These are phyloP conservation scores for Sicyos baderoa DNA, from an alignment of 306 rosid species.

Conservation along the genomic window DNA sequence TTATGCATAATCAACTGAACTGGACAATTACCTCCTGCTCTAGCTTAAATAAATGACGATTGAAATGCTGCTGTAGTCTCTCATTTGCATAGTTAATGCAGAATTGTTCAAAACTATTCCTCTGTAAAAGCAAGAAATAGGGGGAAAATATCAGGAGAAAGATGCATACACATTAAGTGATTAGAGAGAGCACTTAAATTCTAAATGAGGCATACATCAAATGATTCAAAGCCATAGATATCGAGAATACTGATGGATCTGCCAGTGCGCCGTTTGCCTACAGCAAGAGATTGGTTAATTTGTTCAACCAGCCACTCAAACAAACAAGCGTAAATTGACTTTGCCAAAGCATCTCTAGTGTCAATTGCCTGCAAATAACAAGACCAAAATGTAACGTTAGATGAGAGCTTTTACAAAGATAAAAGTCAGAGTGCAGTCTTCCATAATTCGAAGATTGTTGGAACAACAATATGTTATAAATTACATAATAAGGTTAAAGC, in stretches of 20 bases:
- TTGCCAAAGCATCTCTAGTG: conserved; percentile 97
- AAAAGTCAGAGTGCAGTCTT: neutral
- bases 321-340: conserved; percentile 82
- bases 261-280: conserved; percentile 91
- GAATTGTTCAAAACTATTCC: too few species aligned
- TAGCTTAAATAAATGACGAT: conserved; percentile 92
- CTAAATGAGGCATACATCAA: conserved; percentile 59
- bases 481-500: neutral
- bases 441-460: neutral
- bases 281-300: conserved; percentile 93
- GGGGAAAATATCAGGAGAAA: conserved; percentile 18
- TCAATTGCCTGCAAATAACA: conserved; percentile 57
- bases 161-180: neutral
- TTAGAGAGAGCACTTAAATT: conserved; percentile 13
- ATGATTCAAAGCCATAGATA: conserved; percentile 97
- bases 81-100: too few species aligned
- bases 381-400: neutral
- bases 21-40: conserved; percentile 81
- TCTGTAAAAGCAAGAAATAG: too few species aligned
- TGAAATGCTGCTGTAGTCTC: too few species aligned
- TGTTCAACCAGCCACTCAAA: conserved; percentile 98
- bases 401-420: neutral
- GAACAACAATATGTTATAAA: neutral
- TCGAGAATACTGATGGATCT: conserved; percentile 98
- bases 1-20: neutral